These are phyloP conservation scores for Neurospora sp. DNA, from an alignment of 495 filamentous ascomycete species.

Conservation along the genomic window DNA sequence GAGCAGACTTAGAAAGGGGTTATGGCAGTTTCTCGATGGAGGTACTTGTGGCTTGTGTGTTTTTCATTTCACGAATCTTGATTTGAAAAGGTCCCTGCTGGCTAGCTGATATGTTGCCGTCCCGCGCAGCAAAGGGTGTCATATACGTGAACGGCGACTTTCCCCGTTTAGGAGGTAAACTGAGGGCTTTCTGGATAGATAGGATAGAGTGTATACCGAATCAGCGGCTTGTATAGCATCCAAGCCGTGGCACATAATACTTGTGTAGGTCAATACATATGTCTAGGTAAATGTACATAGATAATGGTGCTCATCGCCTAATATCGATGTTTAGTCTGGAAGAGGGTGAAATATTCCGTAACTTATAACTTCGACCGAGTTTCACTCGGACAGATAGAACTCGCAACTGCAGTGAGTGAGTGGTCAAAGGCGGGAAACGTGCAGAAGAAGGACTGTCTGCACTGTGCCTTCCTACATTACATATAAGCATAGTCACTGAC, in stretches of 20 bases:
- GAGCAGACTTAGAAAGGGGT: neutral
- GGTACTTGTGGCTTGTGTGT: neutral
- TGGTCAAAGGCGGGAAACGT: neutral
- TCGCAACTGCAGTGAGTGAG: neutral
- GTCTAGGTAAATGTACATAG: neutral
- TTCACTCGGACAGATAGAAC: neutral
- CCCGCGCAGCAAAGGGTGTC: neutral
- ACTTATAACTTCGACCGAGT: neutral
- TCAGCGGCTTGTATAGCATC: neutral
- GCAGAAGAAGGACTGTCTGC: neutral
- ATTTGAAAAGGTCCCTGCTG: neutral
- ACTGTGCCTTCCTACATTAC: neutral
- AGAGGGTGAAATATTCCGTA: neutral
- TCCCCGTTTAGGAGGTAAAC: neutral
- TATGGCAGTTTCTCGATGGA: neutral
- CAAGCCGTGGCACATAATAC: neutral
- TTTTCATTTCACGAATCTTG: neutral
- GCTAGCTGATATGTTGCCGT: neutral
- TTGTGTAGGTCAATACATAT: neutral
- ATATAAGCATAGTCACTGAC: neutral
- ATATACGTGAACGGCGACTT: neutral
- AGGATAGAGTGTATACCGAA: neutral
- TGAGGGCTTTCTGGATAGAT: neutral
- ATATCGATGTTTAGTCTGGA: neutral
- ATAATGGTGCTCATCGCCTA: neutral